A percentile compares a stretch with the other conserved stretches of the same genome.
Conservation (phyloP, 768 basidiomycete species). For the Suillus variegatus region DNA sequence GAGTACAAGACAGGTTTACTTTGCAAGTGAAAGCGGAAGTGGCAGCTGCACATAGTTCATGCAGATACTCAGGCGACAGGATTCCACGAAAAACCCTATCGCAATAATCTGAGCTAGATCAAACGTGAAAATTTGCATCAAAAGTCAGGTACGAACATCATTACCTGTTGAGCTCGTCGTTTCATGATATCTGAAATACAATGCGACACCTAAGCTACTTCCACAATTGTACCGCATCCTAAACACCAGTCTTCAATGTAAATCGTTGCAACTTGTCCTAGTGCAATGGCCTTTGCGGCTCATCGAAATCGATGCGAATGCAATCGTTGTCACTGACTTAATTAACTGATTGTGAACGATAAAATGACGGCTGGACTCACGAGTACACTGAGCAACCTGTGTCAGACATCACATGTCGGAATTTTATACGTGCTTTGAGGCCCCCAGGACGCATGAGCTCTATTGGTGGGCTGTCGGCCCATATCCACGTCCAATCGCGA, state of each 20-base stretch:
- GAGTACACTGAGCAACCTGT: conserved; percentile 53
- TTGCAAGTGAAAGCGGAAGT: not conserved
- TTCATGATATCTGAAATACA: not conserved
- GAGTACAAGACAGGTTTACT: not conserved
- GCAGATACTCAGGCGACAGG: not conserved
- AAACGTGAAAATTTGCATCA: not conserved
- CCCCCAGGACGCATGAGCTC: conserved; percentile 45
- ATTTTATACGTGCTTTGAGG: conserved; percentile 52
- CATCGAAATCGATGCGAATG: conserved; percentile 50
- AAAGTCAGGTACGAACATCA: not conserved
- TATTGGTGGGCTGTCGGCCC: conserved; percentile 57
- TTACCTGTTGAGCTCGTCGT: not conserved
- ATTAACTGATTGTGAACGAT: conserved; percentile 6
- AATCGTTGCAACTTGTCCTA: conserved; percentile 79
- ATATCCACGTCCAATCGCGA: conserved; percentile 75
- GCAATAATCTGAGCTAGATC: not conserved
- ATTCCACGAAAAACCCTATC: not conserved
- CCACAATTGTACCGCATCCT: conserved; percentile 73
- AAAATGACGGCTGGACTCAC: conserved; percentile 34
- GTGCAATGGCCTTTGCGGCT: conserved; percentile 67
- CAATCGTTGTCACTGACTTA: conserved; percentile 24
- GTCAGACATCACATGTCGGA: conserved; percentile 68
- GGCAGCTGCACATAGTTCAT: not conserved
- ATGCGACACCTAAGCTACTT: conserved; percentile 14
- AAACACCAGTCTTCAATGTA: conserved; percentile 80